A percentile compares a stretch with the other conserved stretches of the same genome.
Conservation (phyloP, 345 rosid genomes). For the Arabidopsis arenosa region DNA sequence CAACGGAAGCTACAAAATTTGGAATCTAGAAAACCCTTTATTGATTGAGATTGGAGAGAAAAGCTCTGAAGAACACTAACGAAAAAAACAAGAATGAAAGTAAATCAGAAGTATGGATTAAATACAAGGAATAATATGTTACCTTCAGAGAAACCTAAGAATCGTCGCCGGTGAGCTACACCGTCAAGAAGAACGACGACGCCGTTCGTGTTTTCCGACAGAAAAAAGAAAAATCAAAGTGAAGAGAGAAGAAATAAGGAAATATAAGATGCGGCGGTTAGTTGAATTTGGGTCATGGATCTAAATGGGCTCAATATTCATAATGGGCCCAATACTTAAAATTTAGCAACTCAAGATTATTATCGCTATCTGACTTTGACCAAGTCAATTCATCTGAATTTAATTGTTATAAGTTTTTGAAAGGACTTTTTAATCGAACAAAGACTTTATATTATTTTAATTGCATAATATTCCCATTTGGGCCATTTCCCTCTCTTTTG, state of each 20-base stretch:
- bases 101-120: no score
- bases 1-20: not conserved
- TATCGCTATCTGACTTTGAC: slow-evolving; percentile 28
- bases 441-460: not conserved
- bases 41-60: not conserved
- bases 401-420: no score
- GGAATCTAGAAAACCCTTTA: not conserved
- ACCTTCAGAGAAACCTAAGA: not conserved
- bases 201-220: not conserved
- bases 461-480: not conserved
- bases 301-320: not conserved
- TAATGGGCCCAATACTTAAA: slow-evolving; percentile 17
- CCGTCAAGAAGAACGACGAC: slow-evolving; percentile 8
- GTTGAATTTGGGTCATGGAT: not conserved
- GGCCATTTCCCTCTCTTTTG: slow-evolving; percentile 30
- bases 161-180: slow-evolving; percentile 21
- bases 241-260: not conserved
- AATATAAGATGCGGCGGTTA: not conserved
- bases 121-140: not conserved
- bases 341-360: not conserved
- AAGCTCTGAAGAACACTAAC: not conserved
- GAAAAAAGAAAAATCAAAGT: no score
- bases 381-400: slow-evolving; percentile 18
- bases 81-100: not conserved
- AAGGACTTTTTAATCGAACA: no score